These are phyloP conservation scores for Claviceps citrina DNA, from an alignment of 2,329 filamentous ascomycete genomes.

Conservation along the genomic window DNA sequence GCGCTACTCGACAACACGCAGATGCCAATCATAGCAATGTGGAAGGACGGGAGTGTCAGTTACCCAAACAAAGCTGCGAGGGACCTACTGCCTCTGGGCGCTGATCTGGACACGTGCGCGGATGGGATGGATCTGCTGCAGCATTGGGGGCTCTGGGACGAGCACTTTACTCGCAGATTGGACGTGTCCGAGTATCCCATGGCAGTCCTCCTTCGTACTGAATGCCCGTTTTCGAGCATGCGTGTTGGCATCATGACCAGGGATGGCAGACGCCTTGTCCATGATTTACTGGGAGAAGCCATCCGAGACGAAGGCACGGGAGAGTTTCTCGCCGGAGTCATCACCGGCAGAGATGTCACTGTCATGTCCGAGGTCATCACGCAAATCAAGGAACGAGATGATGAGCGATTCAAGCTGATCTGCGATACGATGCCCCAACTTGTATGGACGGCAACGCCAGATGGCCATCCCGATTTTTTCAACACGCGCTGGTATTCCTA, in stretches of 20 bases:
- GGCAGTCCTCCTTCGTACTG: slow-evolving; percentile 44
- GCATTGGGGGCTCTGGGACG: slow-evolving; percentile 47
- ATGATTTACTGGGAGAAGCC: slow-evolving; percentile 51
- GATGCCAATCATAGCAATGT: slow-evolving; percentile 64
- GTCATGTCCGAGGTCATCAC: slow-evolving; percentile 52
- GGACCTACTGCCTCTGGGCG: slow-evolving; percentile 30
- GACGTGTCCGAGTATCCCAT: slow-evolving; percentile 50
- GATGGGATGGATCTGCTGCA: slow-evolving; percentile 42
- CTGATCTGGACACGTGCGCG: slow-evolving; percentile 23
- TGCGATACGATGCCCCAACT: slow-evolving; percentile 58
- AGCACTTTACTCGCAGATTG: slow-evolving; percentile 47
- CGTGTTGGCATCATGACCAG: slow-evolving; percentile 48
- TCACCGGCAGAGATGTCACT: slow-evolving; percentile 60
- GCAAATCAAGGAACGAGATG: slow-evolving; percentile 53
- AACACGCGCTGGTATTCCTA: slow-evolving; percentile 69
- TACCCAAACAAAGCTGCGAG: slow-evolving; percentile 56
- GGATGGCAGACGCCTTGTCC: slow-evolving; percentile 37
- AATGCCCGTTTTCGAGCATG: slow-evolving; percentile 40
- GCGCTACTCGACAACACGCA: slow-evolving; percentile 60
- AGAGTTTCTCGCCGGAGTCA: slow-evolving; percentile 58
- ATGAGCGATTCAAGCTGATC: slow-evolving; percentile 59
- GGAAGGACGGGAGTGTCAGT: slow-evolving; percentile 61
- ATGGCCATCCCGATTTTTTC: slow-evolving; percentile 57
- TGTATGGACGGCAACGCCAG: slow-evolving; percentile 57
- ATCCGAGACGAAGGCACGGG: slow-evolving; percentile 51